Evolutionary conservation across 1,284 basidiomycete genomes (phyloP), one percentile per base, ranked within the genome.

Genomic region (Sporisorium exsertum): DNA sequence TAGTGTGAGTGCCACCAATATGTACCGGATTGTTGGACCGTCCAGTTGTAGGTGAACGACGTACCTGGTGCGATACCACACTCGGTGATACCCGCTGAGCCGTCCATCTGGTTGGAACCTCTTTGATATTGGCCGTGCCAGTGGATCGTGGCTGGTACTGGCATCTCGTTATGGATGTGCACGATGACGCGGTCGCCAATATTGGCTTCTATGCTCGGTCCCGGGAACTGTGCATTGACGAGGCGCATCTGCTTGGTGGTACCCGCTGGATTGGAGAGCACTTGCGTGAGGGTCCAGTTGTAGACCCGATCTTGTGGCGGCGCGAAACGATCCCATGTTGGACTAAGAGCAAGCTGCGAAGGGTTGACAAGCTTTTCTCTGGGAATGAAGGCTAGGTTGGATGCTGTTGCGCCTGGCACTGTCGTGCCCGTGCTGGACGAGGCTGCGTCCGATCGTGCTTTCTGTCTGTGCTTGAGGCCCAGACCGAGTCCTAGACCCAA

Each of bases 401-500:
- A 37, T 13, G 56, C 64, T 0, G 64, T 73, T 35, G 71, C 64
- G 2, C 71, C 71, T 18, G 70, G 64, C 18, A 57, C 63, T 7
- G 13, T 49, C 16, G 26, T 29, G 4, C 32, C 42, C 4, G n/a
- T 29, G 32, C 5, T 55, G 8, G 69, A 58, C 9, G 63, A 33
- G 6, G 65, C 13, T 27, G 71, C 43, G 62, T 58, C 51, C 43
- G 62, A 29, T 16, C 47, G 55, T 12, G 63, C 63, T 45, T 74
- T 65, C 29, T 73, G 64, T 33, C 69, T 64, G 57, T 86, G 82
- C 53, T 81, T 80, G 18, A 86, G 71, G 0, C 87, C 86, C 13
- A 88, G 76, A 7, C 87, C 87, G 18, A 88, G 86, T 6, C 87
- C 87, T 2, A 88, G 83, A 0, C 86, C 86, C 9, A 88, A 81